Evolutionary conservation across 805 yeast genomes (phyloP), one percentile per base, ranked within the genome.

Genomic region (Barnettozyma californica): DNA sequence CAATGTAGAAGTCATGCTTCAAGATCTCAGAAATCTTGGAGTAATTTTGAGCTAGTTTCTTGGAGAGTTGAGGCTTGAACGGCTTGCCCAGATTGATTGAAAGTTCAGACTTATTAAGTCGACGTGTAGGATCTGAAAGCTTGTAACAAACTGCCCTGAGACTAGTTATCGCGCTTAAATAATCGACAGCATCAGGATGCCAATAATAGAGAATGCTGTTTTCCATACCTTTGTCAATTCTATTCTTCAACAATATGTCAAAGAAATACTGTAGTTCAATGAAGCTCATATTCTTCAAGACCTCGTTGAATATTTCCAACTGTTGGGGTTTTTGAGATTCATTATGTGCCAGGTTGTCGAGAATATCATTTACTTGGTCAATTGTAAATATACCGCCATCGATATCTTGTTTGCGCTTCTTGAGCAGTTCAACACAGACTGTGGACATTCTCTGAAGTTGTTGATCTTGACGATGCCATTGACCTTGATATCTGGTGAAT

Each of bases 51-150:
- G 69, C 68, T 1, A 81, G 69, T 51, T 80, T 83, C 33, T 76
- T 71, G 0, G 95, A 83, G 19, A 85, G 66, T 66, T 87, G 95
- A 0, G 97, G 96, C 20, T 77, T 74, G 63, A 90, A 92, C 16
- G 75, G 69, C 45, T 57, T 55, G 5, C 68, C 68, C 10, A 67
- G 41, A 14, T 65, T 65, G 33, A 72, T 62, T 4, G 64, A 52
- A 16, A 70, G 51, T 6, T 71, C 76, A n/a, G 55, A 51, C 18
- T 68, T 63, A 1, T 73, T 59, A 10, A 86, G 64, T 39, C 82
- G 62, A 14, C 57, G 51, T 1, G 55, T 51, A 0, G 81, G 80
- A 55, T 84, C 83, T 46, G 68, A 61, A 8, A 89, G 67, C 45
- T 72, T 78, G 61, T 74, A 69, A 52, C 89, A 80, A 1, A 87